These are phyloP conservation scores for Vinca minor DNA, from an alignment of 257 asterid species.

Conservation along the genomic window DNA sequence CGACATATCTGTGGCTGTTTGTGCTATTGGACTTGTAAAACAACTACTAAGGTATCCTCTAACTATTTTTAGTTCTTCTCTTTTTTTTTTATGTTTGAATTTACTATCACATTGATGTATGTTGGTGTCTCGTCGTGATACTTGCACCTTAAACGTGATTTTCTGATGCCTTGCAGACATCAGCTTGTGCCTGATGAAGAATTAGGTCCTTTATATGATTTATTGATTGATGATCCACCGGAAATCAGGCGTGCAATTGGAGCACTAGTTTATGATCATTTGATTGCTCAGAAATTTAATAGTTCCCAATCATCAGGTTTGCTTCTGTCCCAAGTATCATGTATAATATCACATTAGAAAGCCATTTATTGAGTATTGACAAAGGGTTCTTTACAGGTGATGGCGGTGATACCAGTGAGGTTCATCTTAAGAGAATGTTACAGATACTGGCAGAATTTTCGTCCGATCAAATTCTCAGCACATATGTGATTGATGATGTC, in stretches of 20 bases:
- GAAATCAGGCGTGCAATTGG: slow-evolving; percentile 95
- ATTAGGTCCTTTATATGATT: slow-evolving; percentile 86
- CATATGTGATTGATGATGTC: slow-evolving; percentile 89
- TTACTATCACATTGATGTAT: background rate
- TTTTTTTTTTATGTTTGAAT: background rate
- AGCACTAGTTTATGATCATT: slow-evolving; percentile 81
- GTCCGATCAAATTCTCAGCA: slow-evolving; percentile 75
- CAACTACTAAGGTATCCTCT: slow-evolving; percentile 67
- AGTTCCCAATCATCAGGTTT: slow-evolving; percentile 77
- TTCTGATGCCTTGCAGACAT: slow-evolving; percentile 52
- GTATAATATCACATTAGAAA: background rate
- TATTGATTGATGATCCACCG: slow-evolving; percentile 92
- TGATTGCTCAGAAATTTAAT: slow-evolving; percentile 87
- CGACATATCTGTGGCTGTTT: slow-evolving; percentile 94
- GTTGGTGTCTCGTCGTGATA: background rate
- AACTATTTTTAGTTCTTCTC: slow-evolving; percentile 1
- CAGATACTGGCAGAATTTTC: slow-evolving; percentile 88
- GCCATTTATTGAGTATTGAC: background rate
- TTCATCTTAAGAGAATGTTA: slow-evolving; percentile 75
- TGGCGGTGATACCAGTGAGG: slow-evolving; percentile 58
- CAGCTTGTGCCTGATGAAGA: slow-evolving; percentile 98
- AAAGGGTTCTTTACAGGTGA: slow-evolving; percentile 42
- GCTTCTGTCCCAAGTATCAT: background rate
- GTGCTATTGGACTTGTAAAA: slow-evolving; percentile 96
- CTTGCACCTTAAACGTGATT: slow-evolving; percentile 19